Conservation (phyloP, 208 protist genomes). For the Leishmania mexicana region DNA sequence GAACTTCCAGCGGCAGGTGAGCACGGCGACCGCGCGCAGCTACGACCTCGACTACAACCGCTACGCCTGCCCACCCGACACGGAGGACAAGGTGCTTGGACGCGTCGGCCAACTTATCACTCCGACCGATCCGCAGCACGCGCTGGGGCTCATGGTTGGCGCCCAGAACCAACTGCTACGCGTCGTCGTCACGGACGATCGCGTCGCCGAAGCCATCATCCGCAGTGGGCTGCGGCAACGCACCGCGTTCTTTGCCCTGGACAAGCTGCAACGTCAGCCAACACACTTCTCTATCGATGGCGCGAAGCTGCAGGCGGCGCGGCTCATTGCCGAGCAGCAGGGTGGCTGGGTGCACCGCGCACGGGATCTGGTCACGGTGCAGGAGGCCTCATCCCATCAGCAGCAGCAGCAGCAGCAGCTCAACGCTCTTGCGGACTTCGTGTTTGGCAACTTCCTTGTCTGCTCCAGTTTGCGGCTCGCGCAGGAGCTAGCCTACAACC, state of each 20-base stretch:
- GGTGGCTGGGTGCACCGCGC: slow-evolving; percentile 29
- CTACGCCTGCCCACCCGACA: slow-evolving; percentile 36
- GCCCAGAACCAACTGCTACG: slow-evolving; percentile 93
- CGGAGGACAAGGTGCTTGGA: slow-evolving; percentile 78
- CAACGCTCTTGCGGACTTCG: slow-evolving; percentile 71
- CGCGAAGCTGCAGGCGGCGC: slow-evolving; percentile 41
- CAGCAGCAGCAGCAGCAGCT: slow-evolving; percentile 13
- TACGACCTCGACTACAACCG: slow-evolving; percentile 81
- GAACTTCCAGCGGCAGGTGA: slow-evolving; percentile 58
- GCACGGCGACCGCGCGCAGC: slow-evolving; percentile 23
- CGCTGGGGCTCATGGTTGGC: slow-evolving; percentile 93
- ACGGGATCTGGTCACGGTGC: slow-evolving; percentile 37
- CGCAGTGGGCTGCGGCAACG: slow-evolving; percentile 90
- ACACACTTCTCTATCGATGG: slow-evolving; percentile 25
- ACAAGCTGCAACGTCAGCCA: slow-evolving; percentile 65
- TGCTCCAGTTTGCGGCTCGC: slow-evolving; percentile 87
- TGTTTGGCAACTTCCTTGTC: slow-evolving; percentile 98
- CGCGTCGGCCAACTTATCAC: slow-evolving; percentile 95
- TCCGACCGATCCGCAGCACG: slow-evolving; percentile 64
- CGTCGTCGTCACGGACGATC: slow-evolving; percentile 95
- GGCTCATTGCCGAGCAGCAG: slow-evolving; percentile 44
- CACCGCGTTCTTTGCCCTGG: slow-evolving; percentile 98
- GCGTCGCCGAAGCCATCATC: slow-evolving; percentile 94
- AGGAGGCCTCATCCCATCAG: slow-evolving; percentile 14
- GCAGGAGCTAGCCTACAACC: slow-evolving; percentile 87